A percentile compares a stretch with the other conserved stretches of the same genome.
Conservation (phyloP, 2,329 filamentous ascomycete genomes). For the Chrysosporium keratinophilum region DNA sequence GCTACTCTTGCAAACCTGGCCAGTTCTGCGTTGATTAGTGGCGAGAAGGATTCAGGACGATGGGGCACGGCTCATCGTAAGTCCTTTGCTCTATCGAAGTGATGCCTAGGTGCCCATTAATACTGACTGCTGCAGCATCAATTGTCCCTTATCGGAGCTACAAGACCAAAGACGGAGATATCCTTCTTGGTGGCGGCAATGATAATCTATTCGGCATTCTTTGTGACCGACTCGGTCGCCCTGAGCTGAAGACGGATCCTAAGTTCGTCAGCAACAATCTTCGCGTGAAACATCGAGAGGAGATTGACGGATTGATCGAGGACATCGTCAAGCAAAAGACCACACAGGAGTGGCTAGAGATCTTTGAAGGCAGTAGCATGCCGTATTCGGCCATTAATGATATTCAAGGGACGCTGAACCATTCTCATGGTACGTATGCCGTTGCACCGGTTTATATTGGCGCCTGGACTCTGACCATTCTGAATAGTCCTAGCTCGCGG, state of each 20-base stretch:
- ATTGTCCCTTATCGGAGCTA: conserved; percentile 93
- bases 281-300: conserved; percentile 56
- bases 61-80: conserved; percentile 94
- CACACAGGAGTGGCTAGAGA: conserved; percentile 75
- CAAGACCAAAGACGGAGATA: conserved; percentile 52
- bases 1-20: conserved; percentile 93
- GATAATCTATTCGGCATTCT: conserved; percentile 52
- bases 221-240: conserved; percentile 46
- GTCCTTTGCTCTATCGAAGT: conserved; percentile 16
- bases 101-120: conserved; percentile 1
- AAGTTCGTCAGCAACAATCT: conserved; percentile 50
- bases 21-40: conserved; percentile 79
- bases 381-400: conserved; percentile 94
- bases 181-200: conserved; percentile 55
- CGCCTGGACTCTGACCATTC: conserved; percentile 3
- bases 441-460: background rate
- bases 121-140: conserved; percentile 51
- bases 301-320: conserved; percentile 72
- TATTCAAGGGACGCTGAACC: conserved; percentile 69
- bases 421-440: conserved; percentile 59
- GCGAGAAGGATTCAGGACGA: conserved; percentile 72
- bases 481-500: conserved; percentile 55
- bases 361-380: conserved; percentile 84
- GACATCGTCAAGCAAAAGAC: conserved; percentile 62
- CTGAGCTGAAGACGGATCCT: conserved; percentile 49